phyloP scores from a whole-genome alignment of 2,329 filamentous ascomycete species.

The Phialophora expanda region DNA sequence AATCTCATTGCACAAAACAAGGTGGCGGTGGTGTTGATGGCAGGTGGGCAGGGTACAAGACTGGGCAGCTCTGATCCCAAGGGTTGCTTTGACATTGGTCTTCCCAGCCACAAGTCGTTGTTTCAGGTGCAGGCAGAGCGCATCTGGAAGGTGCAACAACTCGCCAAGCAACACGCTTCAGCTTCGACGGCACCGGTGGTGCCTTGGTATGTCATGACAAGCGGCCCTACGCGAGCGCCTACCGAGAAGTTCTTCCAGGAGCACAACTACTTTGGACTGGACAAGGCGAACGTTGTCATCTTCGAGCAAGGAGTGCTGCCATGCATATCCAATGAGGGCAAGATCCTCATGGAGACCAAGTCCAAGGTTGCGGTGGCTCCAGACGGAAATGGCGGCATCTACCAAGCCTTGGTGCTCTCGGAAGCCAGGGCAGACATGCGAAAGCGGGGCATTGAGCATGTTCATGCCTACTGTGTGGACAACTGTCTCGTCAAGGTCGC shows the following conservation, averaged over 20 bases:
- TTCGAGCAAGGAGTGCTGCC: conserved; percentile 97
- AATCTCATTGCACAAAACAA: conserved; percentile 70
- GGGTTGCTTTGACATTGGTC: conserved; percentile 94
- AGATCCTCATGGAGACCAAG: conserved; percentile 93
- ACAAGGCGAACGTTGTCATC: conserved; percentile 82
- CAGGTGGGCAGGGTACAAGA: conserved; percentile 93
- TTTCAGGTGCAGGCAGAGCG: conserved; percentile 98
- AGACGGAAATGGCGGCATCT: conserved; percentile 96
- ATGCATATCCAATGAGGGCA: conserved; percentile 96
- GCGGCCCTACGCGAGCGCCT: conserved; percentile 85
- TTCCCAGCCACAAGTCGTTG: conserved; percentile 89
- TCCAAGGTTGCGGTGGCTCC: conserved; percentile 90
- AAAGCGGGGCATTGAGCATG: conserved; percentile 86
- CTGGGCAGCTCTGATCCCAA: conserved; percentile 94
- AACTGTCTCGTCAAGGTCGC: conserved; percentile 99
- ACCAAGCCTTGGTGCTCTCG: conserved; percentile 82
- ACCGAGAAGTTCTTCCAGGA: conserved; percentile 94
- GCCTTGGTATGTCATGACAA: conserved; percentile 99
- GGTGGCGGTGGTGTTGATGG: conserved; percentile 90
- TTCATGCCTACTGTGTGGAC: conserved; percentile 97
- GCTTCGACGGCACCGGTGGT: conserved; percentile 66
- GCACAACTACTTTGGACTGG: conserved; percentile 87
- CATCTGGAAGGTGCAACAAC: conserved; percentile 80
- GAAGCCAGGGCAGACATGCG: conserved; percentile 86
- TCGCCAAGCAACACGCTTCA: conserved; percentile 74